Conservation (phyloP, 139 green algal genomes). For the Micromonas pusilla region DNA sequence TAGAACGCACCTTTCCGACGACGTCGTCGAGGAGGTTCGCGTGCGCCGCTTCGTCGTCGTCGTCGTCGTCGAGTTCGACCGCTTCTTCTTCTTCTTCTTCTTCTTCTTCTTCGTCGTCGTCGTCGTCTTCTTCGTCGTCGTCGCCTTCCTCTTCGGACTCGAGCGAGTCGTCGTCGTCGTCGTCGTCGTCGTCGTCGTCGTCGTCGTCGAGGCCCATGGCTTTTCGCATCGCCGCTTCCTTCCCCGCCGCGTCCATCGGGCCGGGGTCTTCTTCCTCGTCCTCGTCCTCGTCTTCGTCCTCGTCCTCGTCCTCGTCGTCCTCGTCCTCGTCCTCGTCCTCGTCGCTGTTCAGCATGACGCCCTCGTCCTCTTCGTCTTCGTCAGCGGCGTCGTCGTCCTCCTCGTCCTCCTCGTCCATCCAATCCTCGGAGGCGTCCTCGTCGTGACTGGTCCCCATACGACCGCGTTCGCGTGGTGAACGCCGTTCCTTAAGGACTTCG, state of each 20-base stretch:
- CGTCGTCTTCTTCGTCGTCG: conserved; percentile 22
- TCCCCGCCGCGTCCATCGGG: background rate
- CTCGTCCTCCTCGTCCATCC: background rate
- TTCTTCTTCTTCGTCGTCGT: conserved; percentile 26
- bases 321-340: conserved; percentile 16
- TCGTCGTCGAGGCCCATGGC: background rate
- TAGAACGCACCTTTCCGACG: too few species aligned
- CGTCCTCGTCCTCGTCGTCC: conserved; percentile 10
- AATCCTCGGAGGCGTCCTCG: conserved; percentile 17
- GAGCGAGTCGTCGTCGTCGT: conserved; percentile 11
- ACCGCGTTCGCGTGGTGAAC: conserved; percentile 38
- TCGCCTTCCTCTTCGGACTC: conserved; percentile 14
- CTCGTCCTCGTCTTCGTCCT: conserved; percentile 23
- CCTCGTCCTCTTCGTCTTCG: conserved; percentile 22
- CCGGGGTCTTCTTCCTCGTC: conserved; percentile 19
- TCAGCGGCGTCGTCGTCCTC: conserved; percentile 27
- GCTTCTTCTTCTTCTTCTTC: conserved; percentile 38
- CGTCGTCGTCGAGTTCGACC: conserved; percentile 26
- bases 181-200: conserved; percentile 3
- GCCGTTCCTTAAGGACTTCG: conserved; percentile 42
- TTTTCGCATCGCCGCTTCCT: background rate
- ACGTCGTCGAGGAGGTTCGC: conserved; percentile 35
- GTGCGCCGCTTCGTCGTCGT: conserved; percentile 37
- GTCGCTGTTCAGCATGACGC: background rate
- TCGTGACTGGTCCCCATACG: conserved; percentile 34